phyloP scores from a whole-genome alignment of 768 basidiomycete species.

The Mycena chlorophos region DNA sequence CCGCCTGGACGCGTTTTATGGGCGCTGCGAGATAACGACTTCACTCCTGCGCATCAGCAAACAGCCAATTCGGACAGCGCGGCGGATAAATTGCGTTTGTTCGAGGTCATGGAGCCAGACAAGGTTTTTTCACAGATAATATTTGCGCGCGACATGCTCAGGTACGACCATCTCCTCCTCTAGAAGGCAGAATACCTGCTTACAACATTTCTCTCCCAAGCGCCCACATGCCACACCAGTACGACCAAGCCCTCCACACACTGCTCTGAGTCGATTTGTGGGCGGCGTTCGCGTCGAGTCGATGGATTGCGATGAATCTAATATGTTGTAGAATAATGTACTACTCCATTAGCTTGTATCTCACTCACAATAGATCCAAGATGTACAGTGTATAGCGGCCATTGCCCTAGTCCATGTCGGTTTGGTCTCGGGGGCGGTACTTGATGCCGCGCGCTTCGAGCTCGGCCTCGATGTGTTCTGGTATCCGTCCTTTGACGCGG shows the following conservation, averaged over 20 bases:
- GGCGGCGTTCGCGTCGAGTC: not conserved
- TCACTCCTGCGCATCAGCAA: conserved; percentile 58
- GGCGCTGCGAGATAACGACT: conserved; percentile 73
- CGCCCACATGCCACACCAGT: conserved; percentile 79
- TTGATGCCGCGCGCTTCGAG: conserved; percentile 75
- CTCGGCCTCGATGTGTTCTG: conserved; percentile 82
- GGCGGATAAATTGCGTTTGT: conserved; percentile 63
- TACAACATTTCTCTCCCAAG: conserved; percentile 31
- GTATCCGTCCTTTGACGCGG: conserved; percentile 81
- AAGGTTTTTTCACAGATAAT: conserved; percentile 79
- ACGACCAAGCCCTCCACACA: conserved; percentile 74
- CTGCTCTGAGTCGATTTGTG: conserved; percentile 42
- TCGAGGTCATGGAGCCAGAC: conserved; percentile 76
- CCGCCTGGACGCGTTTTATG: conserved; percentile 79
- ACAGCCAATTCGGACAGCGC: conserved; percentile 23
- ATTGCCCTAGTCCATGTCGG: conserved; percentile 59
- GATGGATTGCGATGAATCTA: conserved; percentile 1
- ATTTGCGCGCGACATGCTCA: conserved; percentile 82
- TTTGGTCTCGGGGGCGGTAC: conserved; percentile 83
- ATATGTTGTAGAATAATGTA: conserved; percentile 5
- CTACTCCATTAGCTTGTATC: conserved; percentile 11
- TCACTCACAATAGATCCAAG: not conserved
- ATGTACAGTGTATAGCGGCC: not conserved
- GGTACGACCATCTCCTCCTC: conserved; percentile 37
- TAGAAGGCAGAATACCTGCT: not conserved